Evolutionary conservation across 768 basidiomycete genomes (phyloP).

Genomic region (Pisolithus sp.): DNA sequence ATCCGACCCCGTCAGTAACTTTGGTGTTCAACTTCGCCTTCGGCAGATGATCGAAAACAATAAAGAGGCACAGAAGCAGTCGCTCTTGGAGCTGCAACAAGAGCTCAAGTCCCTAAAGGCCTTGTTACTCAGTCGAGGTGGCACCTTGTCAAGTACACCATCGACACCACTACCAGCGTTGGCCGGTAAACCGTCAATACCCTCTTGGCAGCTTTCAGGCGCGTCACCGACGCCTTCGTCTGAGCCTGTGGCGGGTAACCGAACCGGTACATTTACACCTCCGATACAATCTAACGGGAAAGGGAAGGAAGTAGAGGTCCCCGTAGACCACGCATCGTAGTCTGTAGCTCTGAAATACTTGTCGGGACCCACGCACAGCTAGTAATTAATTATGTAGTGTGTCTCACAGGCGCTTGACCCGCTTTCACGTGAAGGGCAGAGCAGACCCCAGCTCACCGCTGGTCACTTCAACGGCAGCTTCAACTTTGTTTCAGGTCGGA

Average conservation of each 20-base stretch:
- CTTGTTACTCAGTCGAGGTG: slow-evolving; percentile 68
- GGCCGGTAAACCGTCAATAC: slow-evolving; percentile 67
- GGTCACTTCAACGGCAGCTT: no score
- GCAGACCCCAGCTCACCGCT: no score
- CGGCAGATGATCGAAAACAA: slow-evolving; percentile 90
- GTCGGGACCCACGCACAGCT: no score
- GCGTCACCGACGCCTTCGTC: slow-evolving; percentile 18
- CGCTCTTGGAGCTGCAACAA: slow-evolving; percentile 81
- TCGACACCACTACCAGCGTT: slow-evolving; percentile 45
- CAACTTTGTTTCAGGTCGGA: background rate
- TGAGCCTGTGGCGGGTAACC: slow-evolving; percentile 11
- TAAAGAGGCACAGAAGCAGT: slow-evolving; percentile 77
- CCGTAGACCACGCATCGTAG: slow-evolving; percentile 14
- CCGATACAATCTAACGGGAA: slow-evolving; percentile 38
- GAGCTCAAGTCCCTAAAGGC: slow-evolving; percentile 94
- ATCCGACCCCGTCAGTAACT: background rate
- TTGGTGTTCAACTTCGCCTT: background rate
- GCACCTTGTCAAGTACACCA: slow-evolving; percentile 39
- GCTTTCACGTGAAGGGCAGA: no score
- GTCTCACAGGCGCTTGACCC: no score
- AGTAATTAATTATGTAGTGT: no score
- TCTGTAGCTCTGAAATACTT: slow-evolving; percentile 1
- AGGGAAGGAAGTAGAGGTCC: slow-evolving; percentile 47
- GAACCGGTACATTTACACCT: slow-evolving; percentile 11
- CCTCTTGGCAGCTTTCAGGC: slow-evolving; percentile 82